phyloP scores from a whole-genome alignment of 768 basidiomycete genomes.

The Rubroboletus satanas region DNA sequence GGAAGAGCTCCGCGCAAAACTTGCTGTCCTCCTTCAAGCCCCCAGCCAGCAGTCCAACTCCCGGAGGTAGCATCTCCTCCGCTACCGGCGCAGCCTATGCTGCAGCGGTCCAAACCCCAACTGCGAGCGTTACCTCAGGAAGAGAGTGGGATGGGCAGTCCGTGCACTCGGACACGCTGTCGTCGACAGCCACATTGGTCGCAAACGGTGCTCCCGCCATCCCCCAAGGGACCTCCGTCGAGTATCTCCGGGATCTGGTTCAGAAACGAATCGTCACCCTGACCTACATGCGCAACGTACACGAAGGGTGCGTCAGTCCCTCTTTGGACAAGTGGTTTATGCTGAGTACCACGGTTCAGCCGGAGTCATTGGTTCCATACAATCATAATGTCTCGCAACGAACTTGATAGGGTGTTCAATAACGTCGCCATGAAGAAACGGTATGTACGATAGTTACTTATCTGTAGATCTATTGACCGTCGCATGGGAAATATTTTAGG shows the following conservation, averaged over 20 bases:
- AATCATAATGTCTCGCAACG: slow-evolving; percentile 68
- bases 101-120: slow-evolving; percentile 32
- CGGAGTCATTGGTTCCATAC: slow-evolving; percentile 88
- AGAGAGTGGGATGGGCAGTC: slow-evolving; percentile 77
- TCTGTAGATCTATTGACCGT: background rate
- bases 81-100: slow-evolving; percentile 39
- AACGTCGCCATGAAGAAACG: slow-evolving; percentile 76
- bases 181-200: slow-evolving; percentile 39
- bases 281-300: slow-evolving; percentile 79
- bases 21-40: slow-evolving; percentile 70
- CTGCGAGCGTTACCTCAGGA: slow-evolving; percentile 37
- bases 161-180: slow-evolving; percentile 44
- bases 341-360: slow-evolving; percentile 35
- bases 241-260: slow-evolving; percentile 74
- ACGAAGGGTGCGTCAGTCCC: slow-evolving; percentile 66
- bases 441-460: slow-evolving; percentile 36
- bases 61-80: slow-evolving; percentile 34
- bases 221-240: slow-evolving; percentile 66
- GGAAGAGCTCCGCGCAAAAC: slow-evolving; percentile 85
- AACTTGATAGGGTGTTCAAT: slow-evolving; percentile 72
- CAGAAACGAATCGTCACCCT: slow-evolving; percentile 83
- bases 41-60: slow-evolving; percentile 20
- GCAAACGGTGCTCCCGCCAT: slow-evolving; percentile 29
- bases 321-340: background rate
- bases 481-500: slow-evolving; percentile 36